Base-by-base conservation (phyloP, 2,329 filamentous ascomycete species). In the Arachnomyces sp. region DNA sequence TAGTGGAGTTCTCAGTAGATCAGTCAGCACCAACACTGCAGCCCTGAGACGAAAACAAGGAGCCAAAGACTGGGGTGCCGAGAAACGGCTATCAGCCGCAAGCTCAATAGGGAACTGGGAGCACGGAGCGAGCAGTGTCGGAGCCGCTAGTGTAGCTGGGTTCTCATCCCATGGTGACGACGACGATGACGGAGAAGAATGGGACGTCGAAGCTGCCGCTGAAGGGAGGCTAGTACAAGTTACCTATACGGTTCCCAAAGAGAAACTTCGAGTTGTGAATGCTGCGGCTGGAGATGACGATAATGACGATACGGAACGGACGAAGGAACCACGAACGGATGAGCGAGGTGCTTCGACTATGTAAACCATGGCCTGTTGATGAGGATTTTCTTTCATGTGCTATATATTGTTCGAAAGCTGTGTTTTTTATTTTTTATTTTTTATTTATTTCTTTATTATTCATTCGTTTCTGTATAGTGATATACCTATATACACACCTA, bases 171-270 rank as follows among this genome's bases (percentile, higher is more conserved):
- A 25, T 25, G 46, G 52, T 33, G 46, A 51, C 12, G 46, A 49
- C 31, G 53, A 62, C n/a, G 57, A 56, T 12, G 55, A 60, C 13
- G 54, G 59, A 18, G 66, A 68, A 25, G 82, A 87, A 40, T 86
- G 84, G 84, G 84, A 88, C 51, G 77, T 89, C 30, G 84, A 89
- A 58, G 71, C 74, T 40, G 83, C 84, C 2, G 76, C 83, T 1
- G 80, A 86, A 63, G 75, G 75, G 43, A 67, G 83, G 15, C 69
- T 85, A 7, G 84, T 89, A 45, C 84, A 89, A 61, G 77, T 87
- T 55, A 92, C 94, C 77, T 96, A 95, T 62, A 95, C 90, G 0
- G 87, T 95, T 44, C 90, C 92, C 2, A 87, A 83, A 60, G 84
- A 90, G 61, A 78, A 80, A 51, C 65, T 96, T 47, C 71, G 90